These are phyloP conservation scores for Baorangia bicolor DNA, from an alignment of 768 basidiomycete species.

Conservation along the genomic window DNA sequence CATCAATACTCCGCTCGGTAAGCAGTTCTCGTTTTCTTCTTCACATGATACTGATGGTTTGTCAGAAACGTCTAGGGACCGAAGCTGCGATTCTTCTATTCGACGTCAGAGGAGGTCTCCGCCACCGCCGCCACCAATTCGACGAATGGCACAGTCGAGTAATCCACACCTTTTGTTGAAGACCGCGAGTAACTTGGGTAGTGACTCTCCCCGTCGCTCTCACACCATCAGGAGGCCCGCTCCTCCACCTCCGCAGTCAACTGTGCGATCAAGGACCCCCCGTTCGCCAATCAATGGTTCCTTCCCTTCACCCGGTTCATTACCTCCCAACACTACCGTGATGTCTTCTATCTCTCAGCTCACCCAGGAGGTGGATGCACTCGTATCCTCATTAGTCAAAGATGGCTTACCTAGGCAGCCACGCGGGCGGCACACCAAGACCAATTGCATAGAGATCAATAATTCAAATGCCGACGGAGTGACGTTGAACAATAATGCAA, in stretches of 20 bases:
- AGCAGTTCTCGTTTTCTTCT: neutral
- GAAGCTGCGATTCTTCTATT: neutral
- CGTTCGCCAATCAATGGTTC: neutral
- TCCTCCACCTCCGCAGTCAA: conserved; percentile 3
- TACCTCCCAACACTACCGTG: neutral
- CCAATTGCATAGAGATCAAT: neutral
- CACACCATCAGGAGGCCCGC: conserved; percentile 3
- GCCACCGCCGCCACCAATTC: neutral
- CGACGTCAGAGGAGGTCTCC: conserved; percentile 1
- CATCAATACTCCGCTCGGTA: conserved; percentile 3
- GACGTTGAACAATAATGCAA: conserved; percentile 9
- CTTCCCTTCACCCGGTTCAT: neutral
- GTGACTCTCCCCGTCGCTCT: neutral
- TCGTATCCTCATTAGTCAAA: neutral
- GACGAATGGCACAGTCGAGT: neutral
- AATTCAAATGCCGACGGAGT: neutral
- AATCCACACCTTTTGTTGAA: neutral
- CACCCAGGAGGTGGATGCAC: neutral
- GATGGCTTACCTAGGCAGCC: neutral
- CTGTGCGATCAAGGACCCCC: neutral
- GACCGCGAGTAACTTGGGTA: neutral
- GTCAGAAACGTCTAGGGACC: neutral
- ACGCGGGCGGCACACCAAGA: neutral
- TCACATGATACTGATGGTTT: neutral
- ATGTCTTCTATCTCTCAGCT: neutral